Conservation (phyloP, 208 protist species). For the Leishmania martiniquensis region DNA sequence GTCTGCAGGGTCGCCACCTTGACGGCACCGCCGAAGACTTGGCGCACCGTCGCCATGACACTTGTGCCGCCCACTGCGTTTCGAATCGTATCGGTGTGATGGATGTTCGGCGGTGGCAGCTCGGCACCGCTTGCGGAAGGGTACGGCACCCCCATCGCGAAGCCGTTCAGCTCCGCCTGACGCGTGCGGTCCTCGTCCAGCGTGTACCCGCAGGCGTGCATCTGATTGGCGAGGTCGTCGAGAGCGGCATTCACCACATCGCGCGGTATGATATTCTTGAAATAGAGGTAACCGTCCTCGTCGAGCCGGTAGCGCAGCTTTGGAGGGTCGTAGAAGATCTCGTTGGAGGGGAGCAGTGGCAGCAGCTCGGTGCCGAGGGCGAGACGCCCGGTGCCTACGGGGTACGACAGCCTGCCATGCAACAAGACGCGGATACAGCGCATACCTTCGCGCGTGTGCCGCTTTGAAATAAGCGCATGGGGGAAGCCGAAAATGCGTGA, state of each 20-base stretch:
- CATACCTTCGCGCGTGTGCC: slow-evolving; percentile 24
- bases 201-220: slow-evolving; percentile 67
- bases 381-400: slow-evolving; percentile 57
- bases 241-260: slow-evolving; percentile 56
- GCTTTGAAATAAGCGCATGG: no score
- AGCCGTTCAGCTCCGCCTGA: slow-evolving; percentile 54
- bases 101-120: slow-evolving; percentile 63
- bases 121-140: slow-evolving; percentile 35
- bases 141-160: slow-evolving; percentile 73
- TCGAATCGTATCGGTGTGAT: slow-evolving; percentile 65
- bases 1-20: slow-evolving; percentile 54
- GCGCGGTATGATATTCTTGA: slow-evolving; percentile 80
- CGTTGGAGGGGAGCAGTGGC: slow-evolving; percentile 77
- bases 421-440: slow-evolving; percentile 36
- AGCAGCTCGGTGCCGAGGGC: slow-evolving; percentile 66
- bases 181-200: slow-evolving; percentile 43
- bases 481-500: no score
- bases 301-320: slow-evolving; percentile 85
- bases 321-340: slow-evolving; percentile 86
- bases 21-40: slow-evolving; percentile 88
- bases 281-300: slow-evolving; percentile 85
- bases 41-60: slow-evolving; percentile 81
- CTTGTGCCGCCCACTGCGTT: slow-evolving; percentile 74
- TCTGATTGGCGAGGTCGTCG: slow-evolving; percentile 70
- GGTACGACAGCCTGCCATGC: slow-evolving; percentile 74